These are phyloP conservation scores for Triticum monococcum DNA, from an alignment of 176 grass and related monocot species.

Conservation along the genomic window DNA sequence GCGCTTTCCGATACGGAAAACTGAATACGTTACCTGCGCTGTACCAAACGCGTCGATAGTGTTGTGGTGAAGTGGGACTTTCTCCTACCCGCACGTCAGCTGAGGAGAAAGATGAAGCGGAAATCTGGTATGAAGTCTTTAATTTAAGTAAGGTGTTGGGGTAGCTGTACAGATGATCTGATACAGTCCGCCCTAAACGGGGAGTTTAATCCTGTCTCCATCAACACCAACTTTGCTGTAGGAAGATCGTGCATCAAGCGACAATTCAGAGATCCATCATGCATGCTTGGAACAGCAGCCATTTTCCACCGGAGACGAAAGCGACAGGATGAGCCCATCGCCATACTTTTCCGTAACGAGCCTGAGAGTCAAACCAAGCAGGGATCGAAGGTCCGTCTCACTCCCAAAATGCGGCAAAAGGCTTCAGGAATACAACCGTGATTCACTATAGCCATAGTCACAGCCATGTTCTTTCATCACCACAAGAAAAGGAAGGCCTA, in stretches of 20 bases:
- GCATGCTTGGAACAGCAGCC: slow-evolving; percentile 22
- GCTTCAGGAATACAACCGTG: not conserved
- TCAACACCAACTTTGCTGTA: not conserved
- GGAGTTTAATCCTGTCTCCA: not conserved
- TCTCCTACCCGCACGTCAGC: not conserved
- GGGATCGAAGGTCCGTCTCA: not conserved
- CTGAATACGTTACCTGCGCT: no score
- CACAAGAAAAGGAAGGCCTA: no score
- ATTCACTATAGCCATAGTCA: no score
- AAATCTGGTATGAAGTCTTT: not conserved
- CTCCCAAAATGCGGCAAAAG: not conserved
- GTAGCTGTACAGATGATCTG: not conserved
- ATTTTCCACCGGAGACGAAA: slow-evolving; percentile 10
- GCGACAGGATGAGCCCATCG: not conserved
- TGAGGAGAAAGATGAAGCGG: not conserved
- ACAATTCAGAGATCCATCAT: slow-evolving; percentile 25
- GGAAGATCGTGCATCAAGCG: not conserved
- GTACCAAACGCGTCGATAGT: no score
- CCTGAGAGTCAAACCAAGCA: not conserved
- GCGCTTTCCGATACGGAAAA: no score
- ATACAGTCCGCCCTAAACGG: not conserved
- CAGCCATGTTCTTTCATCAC: no score
- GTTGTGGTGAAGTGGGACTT: not conserved
- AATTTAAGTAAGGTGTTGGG: not conserved
- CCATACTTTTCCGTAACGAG: slow-evolving; percentile 9